Conservation (phyloP, 345 rosid genomes). For the Streptanthus diversifolius region DNA sequence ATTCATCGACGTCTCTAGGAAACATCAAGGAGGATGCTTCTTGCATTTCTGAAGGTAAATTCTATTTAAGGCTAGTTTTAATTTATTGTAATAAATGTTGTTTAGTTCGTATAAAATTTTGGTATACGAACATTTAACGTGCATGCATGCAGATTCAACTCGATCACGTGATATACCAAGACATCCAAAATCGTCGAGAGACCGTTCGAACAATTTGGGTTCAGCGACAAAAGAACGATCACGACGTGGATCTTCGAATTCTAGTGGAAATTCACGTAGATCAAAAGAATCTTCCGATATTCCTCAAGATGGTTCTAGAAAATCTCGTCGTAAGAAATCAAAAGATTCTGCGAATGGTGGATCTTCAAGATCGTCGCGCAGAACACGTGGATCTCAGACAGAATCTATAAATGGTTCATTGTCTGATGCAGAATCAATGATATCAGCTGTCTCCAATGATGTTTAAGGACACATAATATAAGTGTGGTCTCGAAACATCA, state of each 20-base stretch:
- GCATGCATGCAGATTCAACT: conserved; percentile 10
- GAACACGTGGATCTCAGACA: conserved; percentile 21
- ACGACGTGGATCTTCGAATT: conserved; percentile 44
- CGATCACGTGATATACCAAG: conserved; percentile 16
- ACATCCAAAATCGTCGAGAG: conserved; percentile 26
- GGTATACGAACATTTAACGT: not conserved
- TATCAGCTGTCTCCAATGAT: conserved; percentile 4
- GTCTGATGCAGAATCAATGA: conserved; percentile 8
- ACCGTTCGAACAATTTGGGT: not conserved
- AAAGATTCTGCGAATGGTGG: conserved; percentile 38
- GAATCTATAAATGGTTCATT: conserved; percentile 14
- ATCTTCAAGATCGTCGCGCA: conserved; percentile 37
- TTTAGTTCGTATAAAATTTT: not conserved
- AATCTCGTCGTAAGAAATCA: conserved; percentile 44
- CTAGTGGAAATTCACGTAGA: conserved; percentile 12
- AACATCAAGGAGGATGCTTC: conserved; percentile 22
- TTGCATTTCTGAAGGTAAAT: conserved; percentile 21
- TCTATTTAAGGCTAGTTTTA: not conserved
- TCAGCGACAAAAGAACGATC: conserved; percentile 39
- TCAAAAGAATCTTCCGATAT: conserved; percentile 20
- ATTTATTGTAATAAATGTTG: not conserved
- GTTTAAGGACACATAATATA: not conserved
- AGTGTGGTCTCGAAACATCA: not conserved
- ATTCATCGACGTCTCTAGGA: conserved; percentile 1
- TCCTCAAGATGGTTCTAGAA: conserved; percentile 41